Evolutionary conservation across 1,284 basidiomycete species (phyloP).

Genomic region (Cryptococcus sp.): DNA sequence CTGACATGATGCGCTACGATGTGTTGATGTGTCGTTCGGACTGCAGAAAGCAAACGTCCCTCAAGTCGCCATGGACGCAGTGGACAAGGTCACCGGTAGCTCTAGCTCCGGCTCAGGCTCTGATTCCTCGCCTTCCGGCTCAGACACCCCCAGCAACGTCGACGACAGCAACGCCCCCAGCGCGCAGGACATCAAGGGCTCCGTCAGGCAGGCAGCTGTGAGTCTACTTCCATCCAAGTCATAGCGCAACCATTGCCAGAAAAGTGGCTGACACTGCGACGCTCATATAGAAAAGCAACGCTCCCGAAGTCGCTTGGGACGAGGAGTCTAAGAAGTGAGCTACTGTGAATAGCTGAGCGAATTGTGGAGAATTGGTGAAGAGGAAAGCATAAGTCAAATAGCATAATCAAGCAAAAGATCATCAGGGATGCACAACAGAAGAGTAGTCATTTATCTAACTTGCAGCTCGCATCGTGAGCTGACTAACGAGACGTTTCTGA

Average conservation of each 20-base stretch:
- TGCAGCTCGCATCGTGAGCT: no score
- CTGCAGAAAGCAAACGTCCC: slow-evolving; percentile 18
- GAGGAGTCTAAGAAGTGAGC: slow-evolving; percentile 8
- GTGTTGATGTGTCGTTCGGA: no score
- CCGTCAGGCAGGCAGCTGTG: neutral
- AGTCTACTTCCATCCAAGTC: neutral
- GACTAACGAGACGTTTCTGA: no score
- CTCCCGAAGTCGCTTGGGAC: slow-evolving; percentile 8
- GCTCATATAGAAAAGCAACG: slow-evolving; percentile 11
- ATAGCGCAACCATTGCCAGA: neutral
- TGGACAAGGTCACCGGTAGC: slow-evolving; percentile 4
- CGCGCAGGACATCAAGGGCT: neutral
- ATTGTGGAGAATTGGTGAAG: slow-evolving; percentile 3
- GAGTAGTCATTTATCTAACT: neutral
- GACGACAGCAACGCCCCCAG: neutral
- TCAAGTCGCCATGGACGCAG: slow-evolving; percentile 17
- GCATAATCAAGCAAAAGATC: neutral
- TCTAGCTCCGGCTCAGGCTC: neutral
- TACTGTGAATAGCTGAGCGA: no score
- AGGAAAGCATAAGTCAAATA: slow-evolving; percentile 1
- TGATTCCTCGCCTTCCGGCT: no score
- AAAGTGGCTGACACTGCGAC: neutral
- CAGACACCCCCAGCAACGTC: neutral
- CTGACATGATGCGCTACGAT: no score
- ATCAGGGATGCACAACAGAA: slow-evolving; percentile 5